A percentile compares a stretch with the other conserved stretches of the same genome.
These are phyloP conservation scores for Allium fistulosum DNA, from an alignment of 106 monocot species.

Conservation along the genomic window DNA sequence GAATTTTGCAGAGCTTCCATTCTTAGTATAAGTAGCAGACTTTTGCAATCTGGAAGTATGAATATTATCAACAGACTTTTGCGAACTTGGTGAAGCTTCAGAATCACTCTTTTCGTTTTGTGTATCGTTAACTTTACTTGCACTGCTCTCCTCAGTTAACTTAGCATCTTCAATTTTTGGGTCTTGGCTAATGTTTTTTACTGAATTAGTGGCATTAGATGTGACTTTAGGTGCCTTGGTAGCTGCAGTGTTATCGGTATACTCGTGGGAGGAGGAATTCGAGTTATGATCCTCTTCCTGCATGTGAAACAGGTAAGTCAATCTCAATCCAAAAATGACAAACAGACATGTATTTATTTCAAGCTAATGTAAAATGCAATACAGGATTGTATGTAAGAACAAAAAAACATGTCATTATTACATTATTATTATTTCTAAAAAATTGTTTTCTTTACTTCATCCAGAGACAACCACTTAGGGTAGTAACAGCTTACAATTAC, in stretches of 20 bases:
- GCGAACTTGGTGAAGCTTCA: neutral
- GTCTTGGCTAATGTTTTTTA: slow-evolving; percentile 5
- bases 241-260: slow-evolving; percentile 5
- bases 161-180: neutral
- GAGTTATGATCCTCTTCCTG: slow-evolving; percentile 13
- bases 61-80: slow-evolving; percentile 7
- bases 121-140: slow-evolving; percentile 6
- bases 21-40: slow-evolving; percentile 13
- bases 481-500: too few species aligned
- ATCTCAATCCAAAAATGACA: neutral
- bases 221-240: neutral
- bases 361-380: too few species aligned
- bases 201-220: slow-evolving; percentile 7
- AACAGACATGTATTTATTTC: too few species aligned
- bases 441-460: too few species aligned
- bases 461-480: too few species aligned
- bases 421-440: too few species aligned
- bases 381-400: too few species aligned
- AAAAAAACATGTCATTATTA: too few species aligned
- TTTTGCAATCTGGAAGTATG: slow-evolving; percentile 9
- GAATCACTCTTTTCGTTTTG: slow-evolving; percentile 8
- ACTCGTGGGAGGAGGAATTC: slow-evolving; percentile 5
- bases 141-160: neutral
- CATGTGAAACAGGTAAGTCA: slow-evolving; percentile 3
- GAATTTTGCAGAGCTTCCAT: slow-evolving; percentile 10